Percentiles rank a stretch among this genome's conserved stretches.
Conservation (phyloP, 108 stramenopile species). For the Schizochytrium sp. region DNA sequence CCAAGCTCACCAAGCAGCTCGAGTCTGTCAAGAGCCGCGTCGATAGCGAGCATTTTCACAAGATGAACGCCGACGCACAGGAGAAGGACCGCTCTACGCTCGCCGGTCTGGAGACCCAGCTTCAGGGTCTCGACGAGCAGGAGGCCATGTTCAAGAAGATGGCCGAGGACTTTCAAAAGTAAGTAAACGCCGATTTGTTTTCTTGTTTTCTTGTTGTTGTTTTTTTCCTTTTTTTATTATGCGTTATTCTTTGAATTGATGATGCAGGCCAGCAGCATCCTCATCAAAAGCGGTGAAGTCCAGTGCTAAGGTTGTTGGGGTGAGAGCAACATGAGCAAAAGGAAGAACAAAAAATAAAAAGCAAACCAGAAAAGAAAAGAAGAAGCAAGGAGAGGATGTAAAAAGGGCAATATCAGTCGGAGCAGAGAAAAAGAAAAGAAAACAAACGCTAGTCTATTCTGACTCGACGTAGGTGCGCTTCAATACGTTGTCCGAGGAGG, state of each 20-base stretch:
- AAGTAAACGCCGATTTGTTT: background rate
- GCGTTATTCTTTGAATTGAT: too few species aligned
- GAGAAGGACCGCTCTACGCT: constrained; percentile 5
- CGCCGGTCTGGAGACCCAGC: background rate
- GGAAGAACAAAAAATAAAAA: background rate
- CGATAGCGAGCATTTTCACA: background rate
- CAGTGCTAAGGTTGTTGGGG: too few species aligned
- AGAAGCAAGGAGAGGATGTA: too few species aligned
- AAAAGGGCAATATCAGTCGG: too few species aligned
- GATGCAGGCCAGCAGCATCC: too few species aligned
- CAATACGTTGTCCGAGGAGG: background rate
- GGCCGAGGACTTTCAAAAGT: background rate
- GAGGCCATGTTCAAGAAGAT: background rate
- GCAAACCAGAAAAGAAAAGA: background rate
- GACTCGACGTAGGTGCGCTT: background rate
- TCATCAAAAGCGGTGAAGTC: too few species aligned
- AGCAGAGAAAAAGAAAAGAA: background rate
- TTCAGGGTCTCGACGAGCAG: background rate
- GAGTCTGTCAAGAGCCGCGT: background rate
- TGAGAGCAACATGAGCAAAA: too few species aligned
- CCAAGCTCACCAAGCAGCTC: constrained; percentile 39
- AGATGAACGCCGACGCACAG: constrained; percentile 19
- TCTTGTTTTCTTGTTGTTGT: too few species aligned
- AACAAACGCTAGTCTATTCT: background rate
- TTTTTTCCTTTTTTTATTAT: too few species aligned